Conservation (phyloP, 495 filamentous ascomycete species). For the Penicillium argentinense region DNA sequence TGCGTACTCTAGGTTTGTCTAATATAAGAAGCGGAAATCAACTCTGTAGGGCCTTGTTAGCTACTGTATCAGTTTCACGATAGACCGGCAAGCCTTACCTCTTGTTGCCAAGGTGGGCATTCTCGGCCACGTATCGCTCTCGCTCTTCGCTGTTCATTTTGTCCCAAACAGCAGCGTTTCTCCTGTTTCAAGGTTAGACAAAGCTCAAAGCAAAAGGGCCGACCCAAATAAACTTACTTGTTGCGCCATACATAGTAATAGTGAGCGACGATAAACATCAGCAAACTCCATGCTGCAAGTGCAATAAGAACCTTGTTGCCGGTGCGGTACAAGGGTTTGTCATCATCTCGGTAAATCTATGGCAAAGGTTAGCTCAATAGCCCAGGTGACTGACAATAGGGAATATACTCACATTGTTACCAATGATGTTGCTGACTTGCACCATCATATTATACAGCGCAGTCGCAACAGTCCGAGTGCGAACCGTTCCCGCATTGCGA, state of each 20-base stretch:
- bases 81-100: constrained; percentile 37
- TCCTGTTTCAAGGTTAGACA: constrained; percentile 16
- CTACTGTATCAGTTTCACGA: neutral
- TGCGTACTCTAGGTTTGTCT: constrained; percentile 12
- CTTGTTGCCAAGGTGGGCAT: constrained; percentile 69
- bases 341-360: constrained; percentile 62
- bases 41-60: constrained; percentile 32
- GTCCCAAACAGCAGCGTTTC: constrained; percentile 51
- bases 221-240: constrained; percentile 28
- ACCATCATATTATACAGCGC: constrained; percentile 76
- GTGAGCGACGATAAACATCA: constrained; percentile 57
- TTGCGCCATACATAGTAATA: constrained; percentile 65
- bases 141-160: constrained; percentile 62
- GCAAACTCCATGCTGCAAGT: constrained; percentile 52
- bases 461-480: constrained; percentile 63
- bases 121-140: constrained; percentile 62
- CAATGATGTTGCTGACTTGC: constrained; percentile 62
- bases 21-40: constrained; percentile 56
- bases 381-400: neutral
- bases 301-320: constrained; percentile 67
- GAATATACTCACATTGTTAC: constrained; percentile 52
- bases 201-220: neutral
- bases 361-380: neutral
- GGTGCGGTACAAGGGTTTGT: constrained; percentile 63
- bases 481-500: constrained; percentile 65